These are phyloP conservation scores for Fusarium duplospermum DNA, from an alignment of 2,329 filamentous ascomycete species.

Conservation along the genomic window DNA sequence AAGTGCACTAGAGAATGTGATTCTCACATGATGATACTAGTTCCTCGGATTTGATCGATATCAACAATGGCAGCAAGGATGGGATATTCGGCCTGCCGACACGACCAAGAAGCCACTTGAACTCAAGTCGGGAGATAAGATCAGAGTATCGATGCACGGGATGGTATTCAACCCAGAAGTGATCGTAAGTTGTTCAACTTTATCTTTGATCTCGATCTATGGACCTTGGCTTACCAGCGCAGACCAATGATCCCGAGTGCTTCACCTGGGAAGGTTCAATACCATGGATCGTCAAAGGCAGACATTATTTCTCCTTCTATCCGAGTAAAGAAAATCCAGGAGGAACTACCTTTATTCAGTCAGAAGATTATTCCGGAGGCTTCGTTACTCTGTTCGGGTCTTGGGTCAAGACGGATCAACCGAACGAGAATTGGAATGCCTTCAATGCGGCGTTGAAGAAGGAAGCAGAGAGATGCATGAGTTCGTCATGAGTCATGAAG, in stretches of 20 bases:
- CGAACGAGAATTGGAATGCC: slow-evolving; percentile 12
- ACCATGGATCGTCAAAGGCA: slow-evolving; percentile 1
- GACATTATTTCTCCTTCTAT: slow-evolving; percentile 24
- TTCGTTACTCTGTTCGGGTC: slow-evolving; percentile 8
- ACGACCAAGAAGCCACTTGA: slow-evolving; percentile 1
- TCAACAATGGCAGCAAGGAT: slow-evolving; percentile 29
- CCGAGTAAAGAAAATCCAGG: slow-evolving; percentile 26
- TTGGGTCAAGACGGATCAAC: slow-evolving; percentile 20
- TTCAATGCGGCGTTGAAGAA: slow-evolving; percentile 26
- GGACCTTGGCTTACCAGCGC: neutral
- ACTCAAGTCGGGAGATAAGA: slow-evolving; percentile 8
- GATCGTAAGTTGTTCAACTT: neutral
- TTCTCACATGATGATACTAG: slow-evolving; percentile 6
- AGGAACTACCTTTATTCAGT: slow-evolving; percentile 26
- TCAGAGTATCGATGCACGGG: slow-evolving; percentile 24
- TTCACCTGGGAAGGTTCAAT: slow-evolving; percentile 28
- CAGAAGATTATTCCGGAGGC: slow-evolving; percentile 14
- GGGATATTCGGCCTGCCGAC: slow-evolving; percentile 12
- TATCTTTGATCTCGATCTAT: neutral
- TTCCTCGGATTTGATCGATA: slow-evolving; percentile 30
- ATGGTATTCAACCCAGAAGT: slow-evolving; percentile 20
- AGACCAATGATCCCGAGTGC: slow-evolving; percentile 17
- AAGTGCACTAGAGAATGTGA: accelerated
- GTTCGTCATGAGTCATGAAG: neutral
- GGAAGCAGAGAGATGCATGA: slow-evolving; percentile 16